Conservation (phyloP, 306 rosid species). For the Prunus padus region DNA sequence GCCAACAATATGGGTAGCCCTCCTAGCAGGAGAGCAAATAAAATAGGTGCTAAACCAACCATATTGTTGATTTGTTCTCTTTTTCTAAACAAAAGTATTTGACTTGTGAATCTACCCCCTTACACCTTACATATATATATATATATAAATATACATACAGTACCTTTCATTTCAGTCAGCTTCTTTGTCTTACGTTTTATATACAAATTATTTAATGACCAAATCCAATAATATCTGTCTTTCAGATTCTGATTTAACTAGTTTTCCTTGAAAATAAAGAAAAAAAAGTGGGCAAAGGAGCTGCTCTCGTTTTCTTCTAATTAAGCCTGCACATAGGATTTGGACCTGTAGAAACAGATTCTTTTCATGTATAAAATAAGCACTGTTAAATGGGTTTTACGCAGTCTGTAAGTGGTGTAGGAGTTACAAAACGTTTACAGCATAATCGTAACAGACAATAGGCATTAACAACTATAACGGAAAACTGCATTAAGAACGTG, state of each 20-base stretch:
- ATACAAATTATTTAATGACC: not conserved
- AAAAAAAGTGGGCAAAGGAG: not conserved
- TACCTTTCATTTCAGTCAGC: not conserved
- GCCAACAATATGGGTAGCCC: slow-evolving; percentile 31
- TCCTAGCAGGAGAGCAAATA: slow-evolving; percentile 30
- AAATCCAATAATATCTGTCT: not conserved
- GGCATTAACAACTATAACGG: no score
- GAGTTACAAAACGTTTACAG: no score
- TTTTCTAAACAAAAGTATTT: not conserved
- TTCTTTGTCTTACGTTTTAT: not conserved
- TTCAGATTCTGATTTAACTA: slow-evolving; percentile 7
- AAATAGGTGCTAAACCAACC: slow-evolving; percentile 25
- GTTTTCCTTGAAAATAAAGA: not conserved
- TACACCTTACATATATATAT: not conserved
- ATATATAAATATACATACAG: no score
- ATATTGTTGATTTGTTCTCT: slow-evolving; percentile 19
- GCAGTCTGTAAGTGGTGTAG: no score
- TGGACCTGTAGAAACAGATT: not conserved
- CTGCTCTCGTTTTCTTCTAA: not conserved
- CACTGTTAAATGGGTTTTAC: no score
- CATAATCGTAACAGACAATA: no score
- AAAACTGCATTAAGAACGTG: no score
- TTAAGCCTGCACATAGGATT: not conserved
- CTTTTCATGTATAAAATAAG: no score
- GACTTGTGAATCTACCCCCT: not conserved